phyloP scores from a whole-genome alignment of 257 asterid species.

The Phtheirospermum japonicum region DNA sequence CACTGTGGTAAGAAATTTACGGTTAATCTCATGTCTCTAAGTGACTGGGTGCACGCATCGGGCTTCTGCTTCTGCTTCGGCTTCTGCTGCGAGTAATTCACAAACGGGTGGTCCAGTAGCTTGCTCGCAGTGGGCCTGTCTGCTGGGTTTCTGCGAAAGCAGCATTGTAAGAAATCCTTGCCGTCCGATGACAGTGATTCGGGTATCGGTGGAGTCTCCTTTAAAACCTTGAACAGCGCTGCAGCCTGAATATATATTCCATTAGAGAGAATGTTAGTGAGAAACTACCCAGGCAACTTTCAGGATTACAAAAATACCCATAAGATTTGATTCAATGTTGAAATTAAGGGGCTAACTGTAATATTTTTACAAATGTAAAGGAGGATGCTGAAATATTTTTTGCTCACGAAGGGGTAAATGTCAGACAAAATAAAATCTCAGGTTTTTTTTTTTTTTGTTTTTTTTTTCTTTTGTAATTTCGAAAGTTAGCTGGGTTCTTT shows the following conservation, averaged over 20 bases:
- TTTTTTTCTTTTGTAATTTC: background rate
- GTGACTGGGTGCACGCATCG: constrained; percentile 18
- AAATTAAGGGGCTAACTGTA: no score
- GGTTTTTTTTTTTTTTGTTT: background rate
- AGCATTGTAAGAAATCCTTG: constrained; percentile 62
- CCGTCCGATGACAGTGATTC: constrained; percentile 76
- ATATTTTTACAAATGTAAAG: no score
- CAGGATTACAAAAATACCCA: no score
- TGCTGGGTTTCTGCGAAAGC: constrained; percentile 77
- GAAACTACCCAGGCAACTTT: no score
- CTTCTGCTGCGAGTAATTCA: constrained; percentile 38
- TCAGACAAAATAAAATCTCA: no score
- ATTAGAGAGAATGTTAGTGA: background rate
- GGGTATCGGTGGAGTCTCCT: constrained; percentile 80
- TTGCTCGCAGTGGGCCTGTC: constrained; percentile 70
- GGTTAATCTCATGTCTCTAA: constrained; percentile 30
- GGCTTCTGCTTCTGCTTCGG: constrained; percentile 27
- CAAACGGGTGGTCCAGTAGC: constrained; percentile 70
- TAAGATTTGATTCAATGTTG: no score
- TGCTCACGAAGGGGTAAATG: no score
- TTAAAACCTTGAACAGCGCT: constrained; percentile 77
- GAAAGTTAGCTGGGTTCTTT: background rate
- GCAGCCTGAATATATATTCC: constrained; percentile 54
- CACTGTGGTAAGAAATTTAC: constrained; percentile 29
- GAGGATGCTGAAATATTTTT: no score